Evolutionary conservation across 257 asterid species (phyloP).

Genomic region (Forsythia viridissima): DNA sequence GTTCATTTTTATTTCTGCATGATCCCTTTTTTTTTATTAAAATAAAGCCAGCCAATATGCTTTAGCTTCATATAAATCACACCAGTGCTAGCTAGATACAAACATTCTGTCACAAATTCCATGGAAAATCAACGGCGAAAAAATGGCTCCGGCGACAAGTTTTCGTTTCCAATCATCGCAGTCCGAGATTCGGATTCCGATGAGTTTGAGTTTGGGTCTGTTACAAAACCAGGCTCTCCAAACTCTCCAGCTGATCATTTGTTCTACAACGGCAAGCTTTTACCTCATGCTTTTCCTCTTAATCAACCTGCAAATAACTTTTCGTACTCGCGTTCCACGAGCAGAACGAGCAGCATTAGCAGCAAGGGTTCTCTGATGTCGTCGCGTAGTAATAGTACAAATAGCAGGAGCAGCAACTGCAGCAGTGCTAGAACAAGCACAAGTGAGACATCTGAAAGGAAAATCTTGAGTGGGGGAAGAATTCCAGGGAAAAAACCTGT

Average conservation of each 20-base stretch:
- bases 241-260: slow-evolving; percentile 76
- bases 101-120: neutral
- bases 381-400: slow-evolving; percentile 78
- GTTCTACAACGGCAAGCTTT: slow-evolving; percentile 66
- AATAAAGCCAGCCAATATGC: slow-evolving; percentile 32
- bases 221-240: slow-evolving; percentile 41
- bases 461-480: slow-evolving; percentile 13
- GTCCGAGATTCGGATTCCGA: slow-evolving; percentile 12
- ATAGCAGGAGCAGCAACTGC: slow-evolving; percentile 59
- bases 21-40: slow-evolving; percentile 35
- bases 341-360: slow-evolving; percentile 61
- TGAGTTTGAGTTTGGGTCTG: slow-evolving; percentile 50
- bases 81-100: neutral
- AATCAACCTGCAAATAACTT: slow-evolving; percentile 15
- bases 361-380: slow-evolving; percentile 62
- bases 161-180: slow-evolving; percentile 48
- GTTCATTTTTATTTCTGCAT: slow-evolving; percentile 28
- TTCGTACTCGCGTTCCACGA: slow-evolving; percentile 58
- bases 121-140: slow-evolving; percentile 46
- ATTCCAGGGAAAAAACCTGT: slow-evolving; percentile 19
- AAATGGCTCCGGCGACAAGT: slow-evolving; percentile 43
- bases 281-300: slow-evolving; percentile 74
- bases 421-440: slow-evolving; percentile 79
- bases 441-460: slow-evolving; percentile 38
- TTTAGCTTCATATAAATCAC: slow-evolving; percentile 24